phyloP scores from a whole-genome alignment of 192 early-diverging fungal genomes.

The Helicostylum pulchrum region DNA sequence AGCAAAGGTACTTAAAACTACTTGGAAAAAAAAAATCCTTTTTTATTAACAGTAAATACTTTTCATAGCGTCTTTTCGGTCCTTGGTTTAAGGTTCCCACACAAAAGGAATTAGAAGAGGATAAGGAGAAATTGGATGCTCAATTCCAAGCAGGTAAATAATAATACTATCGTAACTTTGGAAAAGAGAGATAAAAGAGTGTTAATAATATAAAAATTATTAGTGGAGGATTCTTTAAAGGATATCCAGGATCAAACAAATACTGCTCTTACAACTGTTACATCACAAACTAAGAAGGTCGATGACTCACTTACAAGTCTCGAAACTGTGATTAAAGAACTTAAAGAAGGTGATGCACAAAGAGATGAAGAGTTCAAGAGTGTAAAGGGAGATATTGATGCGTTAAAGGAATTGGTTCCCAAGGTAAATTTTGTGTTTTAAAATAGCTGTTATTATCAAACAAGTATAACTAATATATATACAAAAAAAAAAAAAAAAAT shows the following conservation, averaged over 20 bases:
- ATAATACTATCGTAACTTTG: neutral
- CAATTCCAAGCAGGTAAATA: constrained; percentile 52
- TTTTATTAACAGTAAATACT: neutral
- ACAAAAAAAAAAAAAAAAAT: neutral
- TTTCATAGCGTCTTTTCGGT: constrained; percentile 52
- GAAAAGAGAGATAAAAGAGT: neutral
- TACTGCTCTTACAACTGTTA: constrained; percentile 57
- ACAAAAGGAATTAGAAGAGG: constrained; percentile 66
- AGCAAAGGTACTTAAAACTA: constrained; percentile 61
- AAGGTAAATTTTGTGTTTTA: constrained; percentile 48
- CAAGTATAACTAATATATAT: neutral
- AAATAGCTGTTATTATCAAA: neutral
- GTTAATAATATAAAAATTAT: neutral
- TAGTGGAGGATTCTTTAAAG: constrained; percentile 44
- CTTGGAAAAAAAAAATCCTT: too few relatives aligned
- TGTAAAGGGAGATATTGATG: constrained; percentile 74
- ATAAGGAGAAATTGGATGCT: constrained; percentile 66
- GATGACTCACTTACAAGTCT: constrained; percentile 65
- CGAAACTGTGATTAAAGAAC: constrained; percentile 54
- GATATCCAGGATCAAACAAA: constrained; percentile 65
- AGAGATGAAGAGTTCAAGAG: constrained; percentile 66
- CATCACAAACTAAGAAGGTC: constrained; percentile 68
- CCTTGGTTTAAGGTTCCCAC: constrained; percentile 59
- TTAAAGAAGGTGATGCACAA: constrained; percentile 62
- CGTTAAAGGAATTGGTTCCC: constrained; percentile 69